Percentiles rank a stretch among this genome's conserved stretches.
These are phyloP conservation scores for Croton setiger DNA, from an alignment of 441 rosid species.

Conservation along the genomic window DNA sequence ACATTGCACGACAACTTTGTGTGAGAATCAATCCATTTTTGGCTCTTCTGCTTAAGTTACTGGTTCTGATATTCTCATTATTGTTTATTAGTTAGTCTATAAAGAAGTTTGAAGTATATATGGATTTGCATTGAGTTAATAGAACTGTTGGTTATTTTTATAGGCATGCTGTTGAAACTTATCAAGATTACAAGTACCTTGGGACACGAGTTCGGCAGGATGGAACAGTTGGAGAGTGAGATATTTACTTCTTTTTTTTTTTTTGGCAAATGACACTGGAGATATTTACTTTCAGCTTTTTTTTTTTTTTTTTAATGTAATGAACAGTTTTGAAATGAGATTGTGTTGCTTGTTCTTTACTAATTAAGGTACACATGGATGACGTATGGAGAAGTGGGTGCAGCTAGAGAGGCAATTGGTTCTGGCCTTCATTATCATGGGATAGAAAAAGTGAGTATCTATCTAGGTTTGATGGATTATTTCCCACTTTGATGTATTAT, in stretches of 20 bases:
- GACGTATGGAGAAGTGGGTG: slow-evolving; percentile 93
- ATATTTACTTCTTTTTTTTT: slow-evolving; percentile 8
- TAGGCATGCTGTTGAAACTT: slow-evolving; percentile 72
- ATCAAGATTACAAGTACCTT: slow-evolving; percentile 70
- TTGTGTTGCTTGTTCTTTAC: background rate
- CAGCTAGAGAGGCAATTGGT: slow-evolving; percentile 80
- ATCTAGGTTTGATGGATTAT: background rate
- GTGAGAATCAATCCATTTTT: slow-evolving; percentile 41
- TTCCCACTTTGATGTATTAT: background rate
- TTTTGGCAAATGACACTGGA: no score
- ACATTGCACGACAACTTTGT: slow-evolving; percentile 90
- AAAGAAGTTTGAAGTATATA: background rate
- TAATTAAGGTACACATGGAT: slow-evolving; percentile 78
- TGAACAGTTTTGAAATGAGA: background rate
- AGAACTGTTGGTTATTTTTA: slow-evolving; percentile 12
- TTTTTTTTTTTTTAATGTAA: slow-evolving; percentile 5
- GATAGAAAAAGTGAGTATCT: slow-evolving; percentile 48
- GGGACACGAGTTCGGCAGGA: slow-evolving; percentile 78
- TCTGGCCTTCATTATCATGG: slow-evolving; percentile 76
- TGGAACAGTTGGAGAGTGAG: slow-evolving; percentile 97
- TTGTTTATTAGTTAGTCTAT: slow-evolving; percentile 1
- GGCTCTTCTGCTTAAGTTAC: slow-evolving; percentile 1
- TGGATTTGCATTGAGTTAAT: background rate
- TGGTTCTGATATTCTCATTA: background rate
- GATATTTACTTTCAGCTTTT: no score